Conservation (phyloP, 2,329 filamentous ascomycete genomes). For the Salinomyces thailandicus region DNA sequence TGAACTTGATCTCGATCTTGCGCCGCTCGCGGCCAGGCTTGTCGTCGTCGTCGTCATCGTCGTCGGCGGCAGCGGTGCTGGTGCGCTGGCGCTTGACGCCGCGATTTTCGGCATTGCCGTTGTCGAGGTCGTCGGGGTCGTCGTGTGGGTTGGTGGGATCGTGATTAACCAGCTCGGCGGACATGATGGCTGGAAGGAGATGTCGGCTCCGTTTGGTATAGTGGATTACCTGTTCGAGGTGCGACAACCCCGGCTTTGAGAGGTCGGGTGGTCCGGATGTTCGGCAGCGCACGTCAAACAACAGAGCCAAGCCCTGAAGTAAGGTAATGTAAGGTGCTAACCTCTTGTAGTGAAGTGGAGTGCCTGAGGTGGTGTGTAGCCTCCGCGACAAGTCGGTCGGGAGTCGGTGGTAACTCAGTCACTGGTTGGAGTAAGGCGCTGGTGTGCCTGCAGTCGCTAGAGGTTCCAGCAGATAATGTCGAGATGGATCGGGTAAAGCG, state of each 20-base stretch:
- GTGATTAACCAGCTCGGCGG: conserved; percentile 12
- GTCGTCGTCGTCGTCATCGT: conserved; percentile 95
- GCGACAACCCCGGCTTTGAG: too few species aligned
- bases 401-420: too few species aligned
- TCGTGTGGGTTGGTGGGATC: conserved; percentile 34
- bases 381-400: too few species aligned
- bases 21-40: conserved; percentile 95
- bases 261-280: not conserved
- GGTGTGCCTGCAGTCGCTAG: too few species aligned
- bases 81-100: conserved; percentile 84
- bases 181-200: conserved; percentile 8
- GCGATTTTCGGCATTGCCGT: conserved; percentile 56
- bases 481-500: too few species aligned
- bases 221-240: conserved; percentile 1
- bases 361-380: too few species aligned
- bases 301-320: not conserved
- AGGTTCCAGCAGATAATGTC: too few species aligned
- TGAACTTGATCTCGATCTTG: conserved; percentile 99
- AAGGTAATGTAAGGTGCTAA: too few species aligned
- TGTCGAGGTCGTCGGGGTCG: conserved; percentile 48
- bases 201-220: conserved; percentile 1
- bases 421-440: too few species aligned
- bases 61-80: conserved; percentile 61
- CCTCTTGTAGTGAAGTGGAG: too few species aligned
- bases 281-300: not conserved